These are phyloP conservation scores for Kurtzmaniella quercitrusa DNA, from an alignment of 1,139 yeast genomes.

Conservation along the genomic window DNA sequence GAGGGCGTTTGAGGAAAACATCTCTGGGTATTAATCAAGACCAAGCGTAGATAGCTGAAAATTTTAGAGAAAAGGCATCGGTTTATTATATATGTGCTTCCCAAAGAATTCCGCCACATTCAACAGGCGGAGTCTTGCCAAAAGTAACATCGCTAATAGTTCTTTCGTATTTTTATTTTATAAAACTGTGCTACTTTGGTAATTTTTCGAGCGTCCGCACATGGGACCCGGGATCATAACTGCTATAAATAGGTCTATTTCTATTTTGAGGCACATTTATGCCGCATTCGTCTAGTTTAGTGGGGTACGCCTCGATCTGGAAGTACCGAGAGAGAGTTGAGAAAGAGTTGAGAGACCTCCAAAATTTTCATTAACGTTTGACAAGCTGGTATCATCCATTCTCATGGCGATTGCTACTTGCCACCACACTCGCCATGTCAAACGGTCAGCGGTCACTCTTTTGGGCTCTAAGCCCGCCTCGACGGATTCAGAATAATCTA, in stretches of 20 bases:
- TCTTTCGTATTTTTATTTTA: neutral
- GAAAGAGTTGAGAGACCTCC: no score
- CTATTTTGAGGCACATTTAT: neutral
- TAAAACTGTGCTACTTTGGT: neutral
- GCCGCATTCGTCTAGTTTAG: neutral
- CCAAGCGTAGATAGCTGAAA: neutral
- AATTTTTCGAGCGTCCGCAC: neutral
- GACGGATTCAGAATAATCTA: no score
- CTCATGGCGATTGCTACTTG: no score
- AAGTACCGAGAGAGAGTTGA: no score
- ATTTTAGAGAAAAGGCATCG: no score
- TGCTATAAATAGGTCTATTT: neutral
- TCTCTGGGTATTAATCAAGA: neutral
- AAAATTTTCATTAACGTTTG: no score
- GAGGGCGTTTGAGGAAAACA: neutral
- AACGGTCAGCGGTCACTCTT: no score
- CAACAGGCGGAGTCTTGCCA: neutral
- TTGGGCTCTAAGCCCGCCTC: no score
- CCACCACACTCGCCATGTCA: no score
- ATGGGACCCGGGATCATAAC: neutral
- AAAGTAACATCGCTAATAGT: neutral
- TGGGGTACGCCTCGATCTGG: neutral
- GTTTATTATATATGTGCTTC: neutral
- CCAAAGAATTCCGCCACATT: neutral
- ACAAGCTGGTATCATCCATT: no score